Base-by-base conservation (phyloP, 2,329 filamentous ascomycete species). In the Fusarium guadeloupense region DNA sequence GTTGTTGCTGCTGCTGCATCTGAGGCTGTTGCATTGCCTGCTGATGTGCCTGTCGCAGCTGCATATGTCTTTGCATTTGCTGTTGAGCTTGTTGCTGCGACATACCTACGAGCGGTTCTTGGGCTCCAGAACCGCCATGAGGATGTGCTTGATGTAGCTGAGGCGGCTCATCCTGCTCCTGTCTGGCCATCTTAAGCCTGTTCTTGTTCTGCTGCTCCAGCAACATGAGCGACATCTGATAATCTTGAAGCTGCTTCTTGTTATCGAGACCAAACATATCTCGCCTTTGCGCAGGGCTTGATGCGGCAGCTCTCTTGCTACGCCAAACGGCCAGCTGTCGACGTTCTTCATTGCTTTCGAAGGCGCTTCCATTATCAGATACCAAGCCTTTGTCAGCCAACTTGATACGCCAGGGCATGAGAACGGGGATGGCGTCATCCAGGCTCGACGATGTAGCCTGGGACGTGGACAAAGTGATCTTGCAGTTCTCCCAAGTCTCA, bases 171-270 rank as follows among this genome's bases (percentile, higher is more conserved):
- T 93, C 90, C 74, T 94, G 90, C 72, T 93, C 87, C 71, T 88
- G 89, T 16, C 91, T 86, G 21, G 91, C 91, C 89, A 93, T 92
- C 81, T 93, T 87, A 39, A 93, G 79, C 10, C 91, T 83, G 76
- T 92, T 93, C 81, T 93, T 93, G 69, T 94, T 94, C 76, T 94
- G 90, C 75, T 93, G 90, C 75, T 94, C 91, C 8, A 94, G 82
- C 33, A 93, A 77, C 91, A 93, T 93, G 71, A 94, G 78, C 74
- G 94, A 90, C 89, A 92, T 92, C 77, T 94, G 91, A 69, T 94
- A 94, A 73, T 94, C 91, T 12, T 28, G 12, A 9, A 35, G 35
- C n/a, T 9, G 7, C 4, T 12, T 16, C 6, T 17, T n/a, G 7
- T 17, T 17, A 10, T 37, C 30, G 9, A 48, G 13, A 12, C 61